These are phyloP conservation scores for Russula dissimulans DNA, from an alignment of 768 basidiomycete genomes.

Conservation along the genomic window DNA sequence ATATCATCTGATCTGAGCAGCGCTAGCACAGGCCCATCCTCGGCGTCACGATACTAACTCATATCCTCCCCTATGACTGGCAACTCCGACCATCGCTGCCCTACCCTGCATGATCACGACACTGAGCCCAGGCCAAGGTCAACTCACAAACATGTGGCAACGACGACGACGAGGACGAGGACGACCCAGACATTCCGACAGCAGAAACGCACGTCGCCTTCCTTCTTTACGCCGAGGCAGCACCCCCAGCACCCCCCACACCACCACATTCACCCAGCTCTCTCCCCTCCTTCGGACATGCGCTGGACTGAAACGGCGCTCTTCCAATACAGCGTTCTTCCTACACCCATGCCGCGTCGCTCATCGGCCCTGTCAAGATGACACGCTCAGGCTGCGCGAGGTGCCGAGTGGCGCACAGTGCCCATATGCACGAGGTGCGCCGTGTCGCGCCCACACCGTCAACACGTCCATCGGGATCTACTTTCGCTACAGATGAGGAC, in stretches of 20 bases:
- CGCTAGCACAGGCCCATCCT: constrained; percentile 23
- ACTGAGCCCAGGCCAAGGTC: neutral
- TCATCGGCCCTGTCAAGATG: constrained; percentile 26
- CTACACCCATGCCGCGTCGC: constrained; percentile 18
- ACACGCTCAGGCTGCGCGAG: constrained; percentile 36
- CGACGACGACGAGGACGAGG: constrained; percentile 11
- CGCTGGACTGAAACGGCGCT: constrained; percentile 10
- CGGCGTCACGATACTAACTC: neutral
- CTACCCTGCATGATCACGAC: neutral
- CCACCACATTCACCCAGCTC: neutral
- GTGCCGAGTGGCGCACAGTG: constrained; percentile 47
- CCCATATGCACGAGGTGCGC: constrained; percentile 61
- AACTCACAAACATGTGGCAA: neutral
- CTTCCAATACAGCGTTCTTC: constrained; percentile 36
- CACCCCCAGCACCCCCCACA: neutral
- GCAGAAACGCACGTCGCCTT: neutral
- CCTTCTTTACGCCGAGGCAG: neutral
- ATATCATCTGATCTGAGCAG: constrained; percentile 30
- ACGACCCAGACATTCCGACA: constrained; percentile 9
- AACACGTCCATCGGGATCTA: too few relatives aligned
- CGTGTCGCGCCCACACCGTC: neutral
- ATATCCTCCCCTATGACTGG: too few relatives aligned
- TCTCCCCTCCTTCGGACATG: neutral
- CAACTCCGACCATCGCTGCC: neutral
- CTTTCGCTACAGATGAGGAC: neutral